Evolutionary conservation across 768 basidiomycete genomes (phyloP), one percentile per base, ranked within the genome.

Genomic region (Leucogyrophana mollusca): DNA sequence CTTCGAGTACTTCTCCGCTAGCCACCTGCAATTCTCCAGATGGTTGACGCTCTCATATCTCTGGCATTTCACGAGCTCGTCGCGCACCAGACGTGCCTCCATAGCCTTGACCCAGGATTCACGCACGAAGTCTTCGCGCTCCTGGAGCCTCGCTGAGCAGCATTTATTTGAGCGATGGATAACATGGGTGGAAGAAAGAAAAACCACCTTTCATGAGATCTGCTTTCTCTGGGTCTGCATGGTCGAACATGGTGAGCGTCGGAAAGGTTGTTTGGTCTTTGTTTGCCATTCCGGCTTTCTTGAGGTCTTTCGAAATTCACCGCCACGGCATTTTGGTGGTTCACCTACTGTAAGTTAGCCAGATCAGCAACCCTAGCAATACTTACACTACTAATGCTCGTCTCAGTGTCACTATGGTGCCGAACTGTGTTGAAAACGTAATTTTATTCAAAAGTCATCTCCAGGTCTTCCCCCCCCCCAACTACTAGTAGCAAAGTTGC

Each of bases 31-130:
- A 57, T 83, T 87, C 67, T 94, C 87, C 50, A 90, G 82, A 59
- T 90, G 83, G 68, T 97, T 96, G 32, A 94, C 89, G 24, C 94
- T 93, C 72, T 98, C 94, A 6, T 79, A 76, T 56, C 80, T 77
- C 59, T 94, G 90, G 72, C 94, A 98, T 68, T 90, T 93, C 47
- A 81, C 76, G 45, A 98, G 80, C 65, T 94, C 90, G 47, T 90
- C 87, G 50, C 83, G 83, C 38, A 96, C 91, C 48, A 98, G 74
- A 39, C 89, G 83, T 24, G 83, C 82, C 67, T 96, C 94, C 93
- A 97, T 95, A 17, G 90, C 85, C 56, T 84, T 86, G 24, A 96
- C 79, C 94, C 94, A 98, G 41, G 90, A 89, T 71, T 97, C 94
- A 42, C 89, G 83, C 60, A 97, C 73, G 66, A 79, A 73, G 37